Evolutionary conservation across 192 early-diverging fungal species (phyloP).

Genomic region (Cladochytrium replicatum): DNA sequence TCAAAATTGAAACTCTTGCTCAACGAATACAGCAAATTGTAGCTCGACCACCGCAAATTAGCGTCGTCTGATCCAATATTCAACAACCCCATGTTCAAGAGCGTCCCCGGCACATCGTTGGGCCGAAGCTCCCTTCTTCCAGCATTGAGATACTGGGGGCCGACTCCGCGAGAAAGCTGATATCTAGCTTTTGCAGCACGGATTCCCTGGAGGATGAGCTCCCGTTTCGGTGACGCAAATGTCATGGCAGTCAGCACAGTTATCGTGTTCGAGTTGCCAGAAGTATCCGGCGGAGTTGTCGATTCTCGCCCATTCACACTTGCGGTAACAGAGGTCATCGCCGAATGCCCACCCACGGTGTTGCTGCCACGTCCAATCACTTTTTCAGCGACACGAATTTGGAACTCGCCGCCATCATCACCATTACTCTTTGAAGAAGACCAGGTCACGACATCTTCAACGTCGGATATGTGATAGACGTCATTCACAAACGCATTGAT

Average conservation of each 20-base stretch:
- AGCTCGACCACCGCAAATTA: slow-evolving; percentile 69
- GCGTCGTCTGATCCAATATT: slow-evolving; percentile 80
- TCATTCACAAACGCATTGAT: slow-evolving; percentile 70
- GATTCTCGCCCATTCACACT: too few species aligned
- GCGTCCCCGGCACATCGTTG: slow-evolving; percentile 78
- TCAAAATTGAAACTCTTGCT: slow-evolving; percentile 74
- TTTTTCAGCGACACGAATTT: slow-evolving; percentile 56
- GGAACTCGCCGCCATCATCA: slow-evolving; percentile 63
- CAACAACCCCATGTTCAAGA: slow-evolving; percentile 86
- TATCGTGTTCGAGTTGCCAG: too few species aligned
- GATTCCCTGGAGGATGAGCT: slow-evolving; percentile 57
- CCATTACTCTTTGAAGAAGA: slow-evolving; percentile 25
- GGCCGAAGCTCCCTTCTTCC: slow-evolving; percentile 68
- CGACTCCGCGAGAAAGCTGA: slow-evolving; percentile 55
- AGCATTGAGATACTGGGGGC: slow-evolving; percentile 36
- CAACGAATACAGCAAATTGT: slow-evolving; percentile 82
- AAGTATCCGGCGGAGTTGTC: too few species aligned
- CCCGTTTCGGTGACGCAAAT: slow-evolving; percentile 65
- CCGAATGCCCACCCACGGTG: slow-evolving; percentile 3
- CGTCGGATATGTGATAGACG: slow-evolving; percentile 74
- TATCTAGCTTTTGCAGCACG: slow-evolving; percentile 61
- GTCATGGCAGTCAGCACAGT: slow-evolving; percentile 42
- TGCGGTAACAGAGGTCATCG: slow-evolving; percentile 2
- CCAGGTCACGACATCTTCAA: slow-evolving; percentile 53
- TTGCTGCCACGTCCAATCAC: slow-evolving; percentile 8